Percentiles rank a stretch among this genome's conserved stretches.
Conservation (phyloP, 371 early-diverging fungal genomes). For the Actinomortierella ambigua region DNA sequence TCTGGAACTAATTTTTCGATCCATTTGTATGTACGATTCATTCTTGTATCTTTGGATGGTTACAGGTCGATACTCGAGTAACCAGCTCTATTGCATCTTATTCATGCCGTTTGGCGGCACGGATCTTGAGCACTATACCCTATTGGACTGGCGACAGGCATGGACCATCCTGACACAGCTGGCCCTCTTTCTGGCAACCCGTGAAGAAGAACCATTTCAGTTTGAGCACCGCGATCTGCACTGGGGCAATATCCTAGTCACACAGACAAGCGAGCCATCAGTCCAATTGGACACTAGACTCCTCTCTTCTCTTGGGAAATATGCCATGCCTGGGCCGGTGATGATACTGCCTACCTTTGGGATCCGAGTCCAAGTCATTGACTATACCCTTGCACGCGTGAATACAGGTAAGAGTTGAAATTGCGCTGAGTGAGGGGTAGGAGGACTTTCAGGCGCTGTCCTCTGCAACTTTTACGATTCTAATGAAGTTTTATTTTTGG, state of each 20-base stretch:
- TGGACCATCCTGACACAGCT: slow-evolving; percentile 63
- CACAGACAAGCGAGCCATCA: slow-evolving; percentile 19
- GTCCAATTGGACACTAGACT: too few relatives aligned
- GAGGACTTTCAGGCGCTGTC: too few relatives aligned
- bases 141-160: slow-evolving; percentile 61
- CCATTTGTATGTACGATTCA: too few relatives aligned
- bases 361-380: slow-evolving; percentile 69
- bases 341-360: slow-evolving; percentile 52
- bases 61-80: slow-evolving; percentile 50
- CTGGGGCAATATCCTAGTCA: slow-evolving; percentile 88
- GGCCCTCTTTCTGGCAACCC: slow-evolving; percentile 59
- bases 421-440: background rate
- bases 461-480: too few relatives aligned
- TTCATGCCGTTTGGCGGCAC: slow-evolving; percentile 73
- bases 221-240: slow-evolving; percentile 91
- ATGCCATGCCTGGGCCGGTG: background rate
- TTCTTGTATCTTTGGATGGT: background rate
- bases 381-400: slow-evolving; percentile 70
- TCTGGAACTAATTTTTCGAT: too few relatives aligned
- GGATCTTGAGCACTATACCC: slow-evolving; percentile 62
- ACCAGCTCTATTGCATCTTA: slow-evolving; percentile 74
- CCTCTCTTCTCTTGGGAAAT: too few relatives aligned
- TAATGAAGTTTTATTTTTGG: too few relatives aligned
- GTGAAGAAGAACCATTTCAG: slow-evolving; percentile 59
- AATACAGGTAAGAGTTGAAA: slow-evolving; percentile 29